phyloP scores from a whole-genome alignment of 1,284 basidiomycete genomes.

The Irpex sp. region DNA sequence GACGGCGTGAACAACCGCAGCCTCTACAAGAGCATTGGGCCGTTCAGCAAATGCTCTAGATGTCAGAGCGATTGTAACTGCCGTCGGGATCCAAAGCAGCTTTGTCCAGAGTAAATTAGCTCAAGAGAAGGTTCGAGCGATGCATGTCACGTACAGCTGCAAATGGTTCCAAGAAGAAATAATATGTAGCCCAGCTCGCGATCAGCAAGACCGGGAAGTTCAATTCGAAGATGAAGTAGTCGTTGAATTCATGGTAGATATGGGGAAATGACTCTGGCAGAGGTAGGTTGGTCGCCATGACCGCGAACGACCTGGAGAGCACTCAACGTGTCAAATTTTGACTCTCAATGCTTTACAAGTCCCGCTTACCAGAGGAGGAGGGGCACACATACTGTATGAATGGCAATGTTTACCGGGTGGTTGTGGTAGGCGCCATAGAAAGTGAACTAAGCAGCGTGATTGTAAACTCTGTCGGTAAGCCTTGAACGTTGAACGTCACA shows the following conservation, averaged over 20 bases:
- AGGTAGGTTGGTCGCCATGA: conserved; percentile 50
- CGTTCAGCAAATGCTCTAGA: conserved; percentile 38
- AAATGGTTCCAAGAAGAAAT: conserved; percentile 70
- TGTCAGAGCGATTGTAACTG: not conserved
- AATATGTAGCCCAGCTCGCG: conserved; percentile 65
- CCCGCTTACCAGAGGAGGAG: conserved; percentile 70
- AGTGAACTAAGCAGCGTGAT: conserved; percentile 50
- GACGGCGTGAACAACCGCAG: conserved; percentile 48
- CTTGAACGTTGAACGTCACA: too few relatives aligned
- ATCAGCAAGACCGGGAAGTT: conserved; percentile 60
- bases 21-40: conserved; percentile 42
- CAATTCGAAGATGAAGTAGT: conserved; percentile 68
- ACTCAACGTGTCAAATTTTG: not conserved
- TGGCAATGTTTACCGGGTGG: conserved; percentile 73
- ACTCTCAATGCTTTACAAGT: conserved; percentile 10
- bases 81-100: not conserved
- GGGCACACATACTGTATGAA: conserved; percentile 84
- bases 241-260: conserved; percentile 48
- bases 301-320: conserved; percentile 56
- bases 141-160: conserved; percentile 62
- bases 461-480: too few relatives aligned
- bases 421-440: conserved; percentile 91
- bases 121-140: too few relatives aligned
- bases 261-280: conserved; percentile 54
- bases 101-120: not conserved